Percentiles rank a stretch among this genome's conserved stretches.
Evolutionary conservation across 495 filamentous ascomycete species (phyloP).

Genomic region (Aspergillus ellipticus): DNA sequence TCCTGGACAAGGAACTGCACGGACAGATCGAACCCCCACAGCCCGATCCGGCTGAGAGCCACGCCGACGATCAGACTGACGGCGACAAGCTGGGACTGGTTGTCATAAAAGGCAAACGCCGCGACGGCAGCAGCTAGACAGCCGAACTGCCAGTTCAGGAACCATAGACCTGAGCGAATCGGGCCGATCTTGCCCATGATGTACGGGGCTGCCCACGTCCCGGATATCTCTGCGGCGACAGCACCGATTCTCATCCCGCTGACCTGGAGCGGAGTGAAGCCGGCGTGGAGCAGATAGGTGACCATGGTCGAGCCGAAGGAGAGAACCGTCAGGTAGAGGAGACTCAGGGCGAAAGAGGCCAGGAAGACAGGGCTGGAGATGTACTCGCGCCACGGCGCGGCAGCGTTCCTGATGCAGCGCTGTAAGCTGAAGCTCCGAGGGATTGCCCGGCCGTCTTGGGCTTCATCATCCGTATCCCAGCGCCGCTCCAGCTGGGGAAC

Average conservation of each 20-base stretch:
- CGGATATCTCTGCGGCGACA: constrained; percentile 47
- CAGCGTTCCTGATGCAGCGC: constrained; percentile 9
- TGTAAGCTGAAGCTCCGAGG: no score
- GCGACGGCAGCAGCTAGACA: constrained; percentile 43
- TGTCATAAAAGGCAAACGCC: constrained; percentile 35
- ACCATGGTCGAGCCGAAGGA: constrained; percentile 57
- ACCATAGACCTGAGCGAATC: constrained; percentile 60
- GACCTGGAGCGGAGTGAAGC: constrained; percentile 50
- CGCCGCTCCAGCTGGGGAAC: constrained; percentile 34
- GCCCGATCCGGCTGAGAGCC: constrained; percentile 56
- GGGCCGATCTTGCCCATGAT: constrained; percentile 55
- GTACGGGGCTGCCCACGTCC: constrained; percentile 46
- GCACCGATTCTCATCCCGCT: constrained; percentile 51
- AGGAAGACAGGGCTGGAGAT: constrained; percentile 42
- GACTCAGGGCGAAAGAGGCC: constrained; percentile 50
- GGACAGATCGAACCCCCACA: constrained; percentile 67
- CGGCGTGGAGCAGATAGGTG: constrained; percentile 54
- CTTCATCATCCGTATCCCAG: not conserved
- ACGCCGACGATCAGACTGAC: constrained; percentile 48
- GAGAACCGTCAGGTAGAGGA: constrained; percentile 59
- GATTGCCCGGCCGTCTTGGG: not conserved
- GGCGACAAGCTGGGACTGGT: constrained; percentile 32
- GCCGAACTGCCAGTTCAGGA: constrained; percentile 56
- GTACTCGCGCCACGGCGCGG: constrained; percentile 37
- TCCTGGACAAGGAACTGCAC: constrained; percentile 65